Evolutionary conservation across 2,329 filamentous ascomycete species (phyloP), one percentile per base, ranked within the genome.

Genomic region (Fusarium cyanostomum): DNA sequence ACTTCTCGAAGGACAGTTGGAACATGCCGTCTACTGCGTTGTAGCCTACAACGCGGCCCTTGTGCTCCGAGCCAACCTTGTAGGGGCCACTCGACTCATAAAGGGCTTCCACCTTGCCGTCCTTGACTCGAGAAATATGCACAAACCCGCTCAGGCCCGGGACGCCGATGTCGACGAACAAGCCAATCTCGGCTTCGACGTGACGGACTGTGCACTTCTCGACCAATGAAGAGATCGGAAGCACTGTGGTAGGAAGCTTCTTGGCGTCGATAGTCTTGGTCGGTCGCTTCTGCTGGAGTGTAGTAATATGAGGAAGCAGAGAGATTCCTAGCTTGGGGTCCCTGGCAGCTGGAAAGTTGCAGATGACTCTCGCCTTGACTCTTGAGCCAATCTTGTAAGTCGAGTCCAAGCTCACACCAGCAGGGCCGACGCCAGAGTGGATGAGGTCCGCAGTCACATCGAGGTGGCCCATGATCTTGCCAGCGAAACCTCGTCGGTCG

Each of bases 91-190:
- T 88, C 4, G 87, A 82, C 63, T 92, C 87, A 12, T 92, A 91
- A 6, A 99, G 81, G 2, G 86, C 86, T 63, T 98, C 95, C 50
- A 97, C 85, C 75, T 95, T 96, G 67, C 90, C 89, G 74, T 99
- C 94, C 57, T 94, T 91, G 60, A 99, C 86, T 64, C 92, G 87
- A 1, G 95, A 99, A 65, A 99, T 96, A 75, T 99, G 95, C 18
- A 96, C 93, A 72, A 97, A 99, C 9, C 92, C 92, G n/a, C 86
- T 81, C 3, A 94, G 81, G 27, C 88, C 92, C 5, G 75, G 62
- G 13, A 78, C 64, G 2, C 88, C 89, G 34, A 93, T 78, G 66
- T 91, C 86, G 8, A 93, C 83, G 70, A 96, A 97, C 3, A 97
- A 81, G 50, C 95, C 96, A 59, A 94, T 86, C 4, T 89, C 88